These are phyloP conservation scores for Aspergillus diversus DNA, from an alignment of 495 filamentous ascomycete species.

Conservation along the genomic window DNA sequence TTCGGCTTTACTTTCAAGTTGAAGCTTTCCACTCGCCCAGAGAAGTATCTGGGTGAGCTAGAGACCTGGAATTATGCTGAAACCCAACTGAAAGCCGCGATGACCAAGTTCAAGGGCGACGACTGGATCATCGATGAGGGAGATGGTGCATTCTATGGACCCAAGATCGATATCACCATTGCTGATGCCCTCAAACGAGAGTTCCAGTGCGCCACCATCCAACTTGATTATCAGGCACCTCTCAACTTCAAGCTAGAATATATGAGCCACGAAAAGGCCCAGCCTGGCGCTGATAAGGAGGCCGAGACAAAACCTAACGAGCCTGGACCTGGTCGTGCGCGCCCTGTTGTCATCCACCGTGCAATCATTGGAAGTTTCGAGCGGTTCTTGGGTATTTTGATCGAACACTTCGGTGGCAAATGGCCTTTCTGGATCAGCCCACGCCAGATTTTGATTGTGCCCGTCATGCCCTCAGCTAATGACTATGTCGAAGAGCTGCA, in stretches of 20 bases:
- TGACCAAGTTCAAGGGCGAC: slow-evolving; percentile 77
- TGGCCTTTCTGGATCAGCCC: slow-evolving; percentile 99
- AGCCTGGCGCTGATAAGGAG: slow-evolving; percentile 41
- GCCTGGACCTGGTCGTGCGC: slow-evolving; percentile 70
- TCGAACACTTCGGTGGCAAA: slow-evolving; percentile 94
- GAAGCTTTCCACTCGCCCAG: slow-evolving; percentile 92
- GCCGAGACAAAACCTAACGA: slow-evolving; percentile 38
- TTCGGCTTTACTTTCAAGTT: slow-evolving; percentile 96
- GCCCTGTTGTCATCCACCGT: slow-evolving; percentile 96
- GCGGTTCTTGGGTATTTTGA: slow-evolving; percentile 91
- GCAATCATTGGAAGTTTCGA: slow-evolving; percentile 94
- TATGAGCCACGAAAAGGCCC: slow-evolving; percentile 67
- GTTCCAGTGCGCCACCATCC: slow-evolving; percentile 94
- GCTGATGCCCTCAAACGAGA: slow-evolving; percentile 77
- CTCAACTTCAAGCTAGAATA: slow-evolving; percentile 84
- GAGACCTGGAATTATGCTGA: slow-evolving; percentile 90
- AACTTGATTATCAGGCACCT: slow-evolving; percentile 94
- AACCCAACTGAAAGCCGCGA: slow-evolving; percentile 69
- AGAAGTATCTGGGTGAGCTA: slow-evolving; percentile 86
- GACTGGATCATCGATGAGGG: slow-evolving; percentile 89
- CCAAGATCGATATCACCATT: slow-evolving; percentile 93
- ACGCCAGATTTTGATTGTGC: slow-evolving; percentile 87
- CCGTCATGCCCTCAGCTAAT: slow-evolving; percentile 81
- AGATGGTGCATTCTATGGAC: slow-evolving; percentile 97
- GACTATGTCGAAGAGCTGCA: slow-evolving; percentile 89